These are phyloP conservation scores for Pseudisothecium myosuroides DNA, from an alignment of 225 moss, liverwort and hornwort species.

Conservation along the genomic window DNA sequence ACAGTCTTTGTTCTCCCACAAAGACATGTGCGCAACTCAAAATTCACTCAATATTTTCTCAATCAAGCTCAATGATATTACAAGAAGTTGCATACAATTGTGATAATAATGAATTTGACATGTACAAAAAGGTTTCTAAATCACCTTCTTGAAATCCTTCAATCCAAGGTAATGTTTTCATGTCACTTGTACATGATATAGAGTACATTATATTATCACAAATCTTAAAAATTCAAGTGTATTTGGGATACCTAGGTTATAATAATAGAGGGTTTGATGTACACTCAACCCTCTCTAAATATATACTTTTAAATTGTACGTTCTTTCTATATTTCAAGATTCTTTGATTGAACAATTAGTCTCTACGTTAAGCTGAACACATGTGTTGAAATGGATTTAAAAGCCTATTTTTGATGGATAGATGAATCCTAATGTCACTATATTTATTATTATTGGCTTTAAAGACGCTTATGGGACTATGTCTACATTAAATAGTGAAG, in stretches of 20 bases:
- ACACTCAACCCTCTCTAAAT: neutral
- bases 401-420: neutral
- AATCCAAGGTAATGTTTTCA: neutral
- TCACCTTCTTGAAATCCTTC: neutral
- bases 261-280: no score
- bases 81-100: neutral
- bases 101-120: neutral
- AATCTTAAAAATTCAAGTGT: neutral
- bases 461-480: rapidly evolving
- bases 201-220: neutral
- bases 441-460: neutral
- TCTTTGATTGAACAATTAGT: neutral
- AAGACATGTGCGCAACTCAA: neutral
- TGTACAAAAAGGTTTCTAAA: no score
- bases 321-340: neutral
- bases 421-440: rapidly evolving
- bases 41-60: neutral
- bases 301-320: neutral
- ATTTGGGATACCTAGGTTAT: neutral
- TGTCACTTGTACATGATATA: neutral
- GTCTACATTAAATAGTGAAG: no score
- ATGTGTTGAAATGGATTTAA: neutral
- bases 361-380: neutral
- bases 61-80: neutral
- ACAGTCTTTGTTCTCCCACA: neutral